Percentiles rank a stretch among this genome's conserved stretches.
These are phyloP conservation scores for Macadamia tetraphylla DNA, from an alignment of 164 flowering plant species.

Conservation along the genomic window DNA sequence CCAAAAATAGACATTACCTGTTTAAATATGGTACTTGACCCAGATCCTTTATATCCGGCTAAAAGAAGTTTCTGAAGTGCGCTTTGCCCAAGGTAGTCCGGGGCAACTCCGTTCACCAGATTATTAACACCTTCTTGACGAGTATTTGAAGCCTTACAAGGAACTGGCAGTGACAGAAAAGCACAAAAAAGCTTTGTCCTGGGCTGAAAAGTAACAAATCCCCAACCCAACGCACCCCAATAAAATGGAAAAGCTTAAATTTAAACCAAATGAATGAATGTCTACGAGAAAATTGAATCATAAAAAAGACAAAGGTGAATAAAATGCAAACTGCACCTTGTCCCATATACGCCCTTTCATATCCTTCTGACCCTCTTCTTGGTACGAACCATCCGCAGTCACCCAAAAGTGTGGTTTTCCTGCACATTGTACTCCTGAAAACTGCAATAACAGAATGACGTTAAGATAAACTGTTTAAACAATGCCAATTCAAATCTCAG, in stretches of 20 bases:
- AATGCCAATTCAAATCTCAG: neutral
- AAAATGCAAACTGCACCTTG: neutral
- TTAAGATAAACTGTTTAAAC: neutral
- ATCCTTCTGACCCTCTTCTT: neutral
- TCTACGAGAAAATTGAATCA: neutral
- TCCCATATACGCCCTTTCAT: neutral
- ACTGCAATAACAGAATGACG: constrained; percentile 38
- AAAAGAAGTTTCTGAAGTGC: constrained; percentile 71
- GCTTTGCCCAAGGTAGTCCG: constrained; percentile 62
- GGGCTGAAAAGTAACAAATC: constrained; percentile 70
- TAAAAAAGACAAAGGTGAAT: neutral
- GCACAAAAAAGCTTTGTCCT: constrained; percentile 77
- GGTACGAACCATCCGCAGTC: neutral
- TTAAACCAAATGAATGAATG: neutral
- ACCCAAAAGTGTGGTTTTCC: neutral
- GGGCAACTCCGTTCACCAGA: constrained; percentile 29
- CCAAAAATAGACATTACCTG: constrained; percentile 45
- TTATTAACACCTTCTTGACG: constrained; percentile 46
- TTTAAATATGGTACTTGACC: constrained; percentile 88
- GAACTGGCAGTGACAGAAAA: constrained; percentile 77
- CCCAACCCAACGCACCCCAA: constrained; percentile 36
- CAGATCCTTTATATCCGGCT: constrained; percentile 78
- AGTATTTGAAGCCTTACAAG: constrained; percentile 46
- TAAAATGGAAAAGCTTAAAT: constrained; percentile 20
- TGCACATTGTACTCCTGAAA: constrained; percentile 56